phyloP scores from a whole-genome alignment of 2,329 filamentous ascomycete species.

The Ophiostoma triangulosporum region DNA sequence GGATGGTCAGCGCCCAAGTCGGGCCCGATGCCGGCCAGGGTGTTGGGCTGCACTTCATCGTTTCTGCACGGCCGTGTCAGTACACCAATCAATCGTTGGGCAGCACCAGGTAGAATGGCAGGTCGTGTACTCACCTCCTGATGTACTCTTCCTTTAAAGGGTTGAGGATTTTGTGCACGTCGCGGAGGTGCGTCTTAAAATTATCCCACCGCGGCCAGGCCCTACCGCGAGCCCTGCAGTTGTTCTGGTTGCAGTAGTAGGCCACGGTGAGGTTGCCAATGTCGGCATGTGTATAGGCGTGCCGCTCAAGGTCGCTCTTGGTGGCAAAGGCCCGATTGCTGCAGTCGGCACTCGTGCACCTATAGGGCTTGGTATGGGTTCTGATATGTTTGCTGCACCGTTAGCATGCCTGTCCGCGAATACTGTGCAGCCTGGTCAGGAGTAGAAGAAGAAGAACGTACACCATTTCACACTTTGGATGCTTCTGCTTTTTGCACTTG shows the following conservation, averaged over 20 bases:
- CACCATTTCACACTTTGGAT: not conserved
- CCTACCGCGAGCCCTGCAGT: too few species aligned
- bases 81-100: too few species aligned
- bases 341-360: slow-evolving; percentile 51
- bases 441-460: not conserved
- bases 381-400: slow-evolving; percentile 65
- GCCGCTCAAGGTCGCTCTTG: slow-evolving; percentile 27
- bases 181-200: not conserved
- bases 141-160: not conserved
- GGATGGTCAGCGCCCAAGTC: too few species aligned
- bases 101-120: not conserved
- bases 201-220: not conserved
- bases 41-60: too few species aligned
- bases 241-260: not conserved
- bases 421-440: too few species aligned
- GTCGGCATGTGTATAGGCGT: not conserved
- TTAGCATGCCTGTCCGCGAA: too few species aligned
- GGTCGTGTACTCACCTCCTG: not conserved
- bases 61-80: too few species aligned
- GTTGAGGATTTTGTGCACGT: not conserved
- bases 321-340: slow-evolving; percentile 47
- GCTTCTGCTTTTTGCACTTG: not conserved
- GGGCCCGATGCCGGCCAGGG: too few species aligned
- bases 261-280: not conserved
- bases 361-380: slow-evolving; percentile 68